phyloP scores from a whole-genome alignment of 495 filamentous ascomycete species.

The Margaritispora aquatica region DNA sequence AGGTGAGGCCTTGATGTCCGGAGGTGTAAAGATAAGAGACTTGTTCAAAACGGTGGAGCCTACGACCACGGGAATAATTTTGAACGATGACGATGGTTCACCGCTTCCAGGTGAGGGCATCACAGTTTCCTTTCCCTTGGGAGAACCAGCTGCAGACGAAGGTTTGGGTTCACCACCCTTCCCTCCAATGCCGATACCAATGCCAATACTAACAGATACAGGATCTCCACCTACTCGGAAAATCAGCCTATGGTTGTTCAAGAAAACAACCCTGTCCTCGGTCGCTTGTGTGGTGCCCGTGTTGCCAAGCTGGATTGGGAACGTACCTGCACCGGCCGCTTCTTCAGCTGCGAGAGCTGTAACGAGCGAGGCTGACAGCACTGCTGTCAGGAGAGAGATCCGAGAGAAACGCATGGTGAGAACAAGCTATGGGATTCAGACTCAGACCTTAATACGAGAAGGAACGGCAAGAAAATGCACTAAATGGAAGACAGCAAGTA shows the following conservation, averaged over 20 bases:
- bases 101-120: neutral
- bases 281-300: neutral
- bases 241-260: neutral
- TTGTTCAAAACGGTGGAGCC: conserved; percentile 11
- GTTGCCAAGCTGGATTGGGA: neutral
- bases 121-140: neutral
- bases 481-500: too few relatives aligned
- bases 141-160: neutral
- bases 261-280: neutral
- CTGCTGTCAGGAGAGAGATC: neutral
- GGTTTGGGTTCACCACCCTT: neutral
- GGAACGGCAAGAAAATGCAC: too few relatives aligned
- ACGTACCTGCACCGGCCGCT: neutral
- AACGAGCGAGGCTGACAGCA: neutral
- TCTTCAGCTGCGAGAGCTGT: neutral
- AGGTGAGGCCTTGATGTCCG: conserved; percentile 41
- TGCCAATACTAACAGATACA: neutral
- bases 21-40: conserved; percentile 27
- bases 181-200: neutral
- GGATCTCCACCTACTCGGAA: neutral
- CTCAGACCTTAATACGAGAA: too few relatives aligned
- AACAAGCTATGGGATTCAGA: neutral
- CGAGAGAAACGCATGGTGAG: neutral
- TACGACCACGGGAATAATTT: conserved; percentile 10
- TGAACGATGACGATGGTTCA: neutral